phyloP scores from a whole-genome alignment of 163 green algal species.

The Scenedesmus sp. region DNA sequence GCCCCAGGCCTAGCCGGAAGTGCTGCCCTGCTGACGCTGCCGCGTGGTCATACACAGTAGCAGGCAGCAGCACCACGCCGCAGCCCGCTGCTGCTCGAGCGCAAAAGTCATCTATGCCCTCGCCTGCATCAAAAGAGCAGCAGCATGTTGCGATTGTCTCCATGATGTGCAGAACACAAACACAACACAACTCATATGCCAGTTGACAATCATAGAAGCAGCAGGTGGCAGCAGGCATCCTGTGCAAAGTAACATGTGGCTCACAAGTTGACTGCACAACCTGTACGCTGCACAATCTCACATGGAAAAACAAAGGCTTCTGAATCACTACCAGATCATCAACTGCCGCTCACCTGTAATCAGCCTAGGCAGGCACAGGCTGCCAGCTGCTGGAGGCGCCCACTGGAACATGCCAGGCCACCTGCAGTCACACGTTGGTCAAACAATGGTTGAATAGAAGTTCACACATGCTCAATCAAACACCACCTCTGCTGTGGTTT shows the following conservation, averaged over 20 bases:
- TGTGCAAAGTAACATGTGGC: no score
- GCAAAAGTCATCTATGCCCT: slow-evolving; percentile 36
- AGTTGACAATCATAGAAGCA: not conserved
- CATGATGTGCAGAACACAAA: not conserved
- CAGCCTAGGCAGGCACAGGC: slow-evolving; percentile 32
- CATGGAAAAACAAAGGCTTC: not conserved
- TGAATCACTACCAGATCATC: not conserved
- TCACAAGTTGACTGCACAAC: no score
- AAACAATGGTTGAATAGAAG: no score
- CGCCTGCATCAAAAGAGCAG: not conserved
- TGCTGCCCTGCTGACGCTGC: slow-evolving; percentile 25
- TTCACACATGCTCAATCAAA: no score
- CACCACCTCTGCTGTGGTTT: no score
- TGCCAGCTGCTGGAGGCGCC: slow-evolving; percentile 22
- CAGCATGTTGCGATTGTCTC: not conserved
- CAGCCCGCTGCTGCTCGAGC: slow-evolving; percentile 5
- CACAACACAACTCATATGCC: not conserved
- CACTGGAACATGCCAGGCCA: slow-evolving; percentile 25
- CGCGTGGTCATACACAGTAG: slow-evolving; percentile 42
- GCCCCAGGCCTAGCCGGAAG: slow-evolving; percentile 45
- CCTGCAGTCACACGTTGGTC: not conserved
- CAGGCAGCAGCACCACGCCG: slow-evolving; percentile 43
- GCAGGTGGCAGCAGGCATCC: not conserved
- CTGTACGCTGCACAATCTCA: not conserved
- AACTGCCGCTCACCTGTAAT: slow-evolving; percentile 5